Conservation (phyloP, 768 basidiomycete species). For the Cyclocybe aegerita region DNA sequence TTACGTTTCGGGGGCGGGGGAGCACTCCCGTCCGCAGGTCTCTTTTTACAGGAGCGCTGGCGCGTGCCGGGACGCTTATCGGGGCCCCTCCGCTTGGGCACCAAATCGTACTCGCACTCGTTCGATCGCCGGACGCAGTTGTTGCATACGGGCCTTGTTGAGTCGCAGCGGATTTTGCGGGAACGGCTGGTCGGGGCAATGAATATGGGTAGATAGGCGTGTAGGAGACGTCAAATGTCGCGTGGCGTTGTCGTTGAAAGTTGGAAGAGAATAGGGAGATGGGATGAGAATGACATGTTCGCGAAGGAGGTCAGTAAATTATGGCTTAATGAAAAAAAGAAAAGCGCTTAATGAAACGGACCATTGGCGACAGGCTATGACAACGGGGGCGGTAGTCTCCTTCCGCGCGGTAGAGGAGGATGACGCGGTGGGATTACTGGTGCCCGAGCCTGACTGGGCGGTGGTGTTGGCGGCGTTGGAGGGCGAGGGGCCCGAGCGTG, state of each 20-base stretch:
- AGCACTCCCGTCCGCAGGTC: slow-evolving; percentile 53
- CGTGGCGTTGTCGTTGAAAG: too few species aligned
- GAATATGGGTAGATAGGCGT: slow-evolving; percentile 25
- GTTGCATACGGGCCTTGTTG: slow-evolving; percentile 76
- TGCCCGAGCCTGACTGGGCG: slow-evolving; percentile 24
- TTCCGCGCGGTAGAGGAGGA: slow-evolving; percentile 31
- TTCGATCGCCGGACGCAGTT: slow-evolving; percentile 80
- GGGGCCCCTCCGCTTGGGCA: slow-evolving; percentile 80
- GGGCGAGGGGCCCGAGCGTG: slow-evolving; percentile 33
- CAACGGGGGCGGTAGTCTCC: slow-evolving; percentile 57
- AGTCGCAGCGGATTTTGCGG: slow-evolving; percentile 86
- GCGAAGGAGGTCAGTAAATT: slow-evolving; percentile 26
- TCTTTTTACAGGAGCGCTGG: slow-evolving; percentile 83
- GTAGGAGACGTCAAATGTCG: slow-evolving; percentile 24
- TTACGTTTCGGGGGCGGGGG: slow-evolving; percentile 56
- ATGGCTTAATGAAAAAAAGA: slow-evolving; percentile 41
- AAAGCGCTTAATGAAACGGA: slow-evolving; percentile 40
- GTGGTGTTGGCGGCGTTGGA: slow-evolving; percentile 25
- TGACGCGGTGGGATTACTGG: too few species aligned
- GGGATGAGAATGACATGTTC: too few species aligned
- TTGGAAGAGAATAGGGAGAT: too few species aligned
- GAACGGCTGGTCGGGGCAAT: slow-evolving; percentile 51
- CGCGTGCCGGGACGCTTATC: slow-evolving; percentile 86
- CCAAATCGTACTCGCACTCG: slow-evolving; percentile 76
- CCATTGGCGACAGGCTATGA: slow-evolving; percentile 87